These are phyloP conservation scores for Paxillus ammoniavirescens DNA, from an alignment of 768 basidiomycete genomes.

Conservation along the genomic window DNA sequence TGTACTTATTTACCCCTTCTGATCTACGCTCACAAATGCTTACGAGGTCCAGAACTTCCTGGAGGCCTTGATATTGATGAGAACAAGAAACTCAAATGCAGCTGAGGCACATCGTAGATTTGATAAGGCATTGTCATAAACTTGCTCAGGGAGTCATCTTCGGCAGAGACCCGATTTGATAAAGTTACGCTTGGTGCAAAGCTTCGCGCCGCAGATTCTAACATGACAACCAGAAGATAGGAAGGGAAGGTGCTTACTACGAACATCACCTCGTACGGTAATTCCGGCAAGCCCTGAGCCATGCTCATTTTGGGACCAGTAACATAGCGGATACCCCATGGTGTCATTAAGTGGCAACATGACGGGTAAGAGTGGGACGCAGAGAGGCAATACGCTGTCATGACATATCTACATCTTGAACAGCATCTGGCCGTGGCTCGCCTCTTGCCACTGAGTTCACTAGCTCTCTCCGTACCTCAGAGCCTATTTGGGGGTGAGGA, in stretches of 20 bases:
- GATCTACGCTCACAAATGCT: too few relatives aligned
- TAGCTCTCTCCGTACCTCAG: slow-evolving; percentile 89
- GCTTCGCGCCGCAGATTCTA: too few relatives aligned
- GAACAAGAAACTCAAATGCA: too few relatives aligned
- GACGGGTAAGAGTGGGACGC: not conserved
- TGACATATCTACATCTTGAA: slow-evolving; percentile 66
- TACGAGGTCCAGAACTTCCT: too few relatives aligned
- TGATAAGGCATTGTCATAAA: too few relatives aligned
- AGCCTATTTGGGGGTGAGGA: slow-evolving; percentile 82
- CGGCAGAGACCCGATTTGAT: too few relatives aligned
- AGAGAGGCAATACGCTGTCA: slow-evolving; percentile 18
- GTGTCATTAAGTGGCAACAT: not conserved
- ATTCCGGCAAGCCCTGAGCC: not conserved
- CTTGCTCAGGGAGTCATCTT: too few relatives aligned
- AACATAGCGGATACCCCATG: not conserved
- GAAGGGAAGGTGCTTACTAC: not conserved
- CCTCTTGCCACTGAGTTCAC: slow-evolving; percentile 85
- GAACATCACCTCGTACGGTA: not conserved
- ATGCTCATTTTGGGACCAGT: not conserved
- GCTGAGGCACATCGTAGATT: too few relatives aligned
- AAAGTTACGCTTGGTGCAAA: too few relatives aligned
- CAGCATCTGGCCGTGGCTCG: slow-evolving; percentile 64
- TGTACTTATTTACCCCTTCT: too few relatives aligned
- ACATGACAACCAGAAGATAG: not conserved
- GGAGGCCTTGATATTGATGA: too few relatives aligned